These are phyloP conservation scores for Myxozyma nipponensis DNA, from an alignment of 805 yeast species.

Conservation along the genomic window DNA sequence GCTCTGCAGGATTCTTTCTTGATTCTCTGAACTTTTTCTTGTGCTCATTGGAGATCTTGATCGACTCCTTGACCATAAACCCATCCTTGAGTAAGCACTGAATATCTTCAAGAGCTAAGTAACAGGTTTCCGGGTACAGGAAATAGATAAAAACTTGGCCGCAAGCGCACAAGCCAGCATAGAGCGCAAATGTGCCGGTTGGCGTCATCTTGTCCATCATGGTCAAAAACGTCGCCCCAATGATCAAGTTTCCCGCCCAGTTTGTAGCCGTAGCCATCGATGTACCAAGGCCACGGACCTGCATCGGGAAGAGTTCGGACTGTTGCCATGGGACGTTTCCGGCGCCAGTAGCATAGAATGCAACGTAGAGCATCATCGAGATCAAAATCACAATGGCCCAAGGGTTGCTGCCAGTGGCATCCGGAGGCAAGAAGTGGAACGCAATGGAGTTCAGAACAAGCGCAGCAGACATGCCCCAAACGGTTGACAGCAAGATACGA, in stretches of 20 bases:
- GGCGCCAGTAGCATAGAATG: conserved; percentile 87
- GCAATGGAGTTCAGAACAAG: conserved; percentile 82
- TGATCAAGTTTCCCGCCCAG: conserved; percentile 91
- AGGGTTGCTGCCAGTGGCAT: conserved; percentile 38
- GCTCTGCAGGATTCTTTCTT: no score
- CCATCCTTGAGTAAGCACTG: conserved; percentile 78
- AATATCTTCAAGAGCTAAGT: conserved; percentile 86
- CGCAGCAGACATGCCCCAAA: conserved; percentile 80
- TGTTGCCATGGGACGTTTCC: conserved; percentile 99
- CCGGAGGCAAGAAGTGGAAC: conserved; percentile 75
- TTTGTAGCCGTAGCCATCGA: conserved; percentile 88
- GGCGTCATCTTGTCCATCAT: conserved; percentile 93
- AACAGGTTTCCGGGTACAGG: conserved; percentile 89
- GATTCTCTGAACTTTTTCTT: conserved; percentile 11
- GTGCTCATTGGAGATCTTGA: conserved; percentile 50
- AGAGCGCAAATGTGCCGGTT: conserved; percentile 87
- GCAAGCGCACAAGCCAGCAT: conserved; percentile 73
- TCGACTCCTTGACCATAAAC: conserved; percentile 71
- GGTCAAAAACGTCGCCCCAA: conserved; percentile 88
- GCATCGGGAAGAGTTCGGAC: conserved; percentile 89
- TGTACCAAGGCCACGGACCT: conserved; percentile 87
- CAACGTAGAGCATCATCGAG: conserved; percentile 82
- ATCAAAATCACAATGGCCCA: conserved; percentile 89
- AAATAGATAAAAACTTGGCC: conserved; percentile 73
- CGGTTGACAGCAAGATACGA: conserved; percentile 66